A percentile compares a stretch with the other conserved stretches of the same genome.
Evolutionary conservation across 2,329 filamentous ascomycete genomes (phyloP).

Genomic region (Chaetomiaceae sp.): DNA sequence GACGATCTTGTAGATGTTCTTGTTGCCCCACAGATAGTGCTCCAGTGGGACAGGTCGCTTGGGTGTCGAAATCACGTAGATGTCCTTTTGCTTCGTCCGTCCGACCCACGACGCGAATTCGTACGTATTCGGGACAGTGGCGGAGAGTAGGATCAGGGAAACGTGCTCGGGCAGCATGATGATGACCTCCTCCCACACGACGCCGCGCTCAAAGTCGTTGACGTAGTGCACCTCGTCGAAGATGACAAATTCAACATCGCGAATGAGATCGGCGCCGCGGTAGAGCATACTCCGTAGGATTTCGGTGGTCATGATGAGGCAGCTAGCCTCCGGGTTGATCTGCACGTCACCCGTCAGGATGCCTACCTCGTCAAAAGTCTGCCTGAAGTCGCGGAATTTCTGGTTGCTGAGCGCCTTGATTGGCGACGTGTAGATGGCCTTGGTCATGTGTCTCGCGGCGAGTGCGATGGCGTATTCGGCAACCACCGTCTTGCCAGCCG

Average conservation of each 20-base stretch:
- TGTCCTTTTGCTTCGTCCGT: slow-evolving; percentile 95
- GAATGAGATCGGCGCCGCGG: slow-evolving; percentile 86
- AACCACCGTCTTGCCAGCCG: slow-evolving; percentile 95
- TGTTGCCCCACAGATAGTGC: slow-evolving; percentile 93
- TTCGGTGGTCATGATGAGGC: slow-evolving; percentile 98
- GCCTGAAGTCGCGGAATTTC: slow-evolving; percentile 92
- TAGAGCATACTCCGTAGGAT: slow-evolving; percentile 98
- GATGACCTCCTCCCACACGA: slow-evolving; percentile 99
- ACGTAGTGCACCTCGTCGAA: slow-evolving; percentile 99
- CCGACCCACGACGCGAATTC: slow-evolving; percentile 99
- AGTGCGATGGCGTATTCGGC: slow-evolving; percentile 96
- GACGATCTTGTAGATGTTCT: slow-evolving; percentile 90
- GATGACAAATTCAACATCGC: slow-evolving; percentile 97
- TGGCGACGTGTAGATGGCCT: slow-evolving; percentile 96
- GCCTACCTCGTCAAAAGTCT: slow-evolving; percentile 88
- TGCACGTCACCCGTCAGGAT: slow-evolving; percentile 97
- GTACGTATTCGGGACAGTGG: slow-evolving; percentile 93
- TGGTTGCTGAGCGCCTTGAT: slow-evolving; percentile 99
- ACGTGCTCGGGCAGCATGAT: slow-evolving; percentile 99
- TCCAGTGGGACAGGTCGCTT: slow-evolving; percentile 93
- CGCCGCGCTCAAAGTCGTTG: slow-evolving; percentile 89
- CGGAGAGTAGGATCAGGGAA: slow-evolving; percentile 87
- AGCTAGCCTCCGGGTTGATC: slow-evolving; percentile 95
- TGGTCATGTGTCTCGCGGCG: slow-evolving; percentile 98
- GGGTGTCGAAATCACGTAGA: slow-evolving; percentile 96